A percentile compares a stretch with the other conserved stretches of the same genome.
These are phyloP conservation scores for Tetrastigma voinierianum DNA, from an alignment of 164 flowering plant genomes.

Conservation along the genomic window DNA sequence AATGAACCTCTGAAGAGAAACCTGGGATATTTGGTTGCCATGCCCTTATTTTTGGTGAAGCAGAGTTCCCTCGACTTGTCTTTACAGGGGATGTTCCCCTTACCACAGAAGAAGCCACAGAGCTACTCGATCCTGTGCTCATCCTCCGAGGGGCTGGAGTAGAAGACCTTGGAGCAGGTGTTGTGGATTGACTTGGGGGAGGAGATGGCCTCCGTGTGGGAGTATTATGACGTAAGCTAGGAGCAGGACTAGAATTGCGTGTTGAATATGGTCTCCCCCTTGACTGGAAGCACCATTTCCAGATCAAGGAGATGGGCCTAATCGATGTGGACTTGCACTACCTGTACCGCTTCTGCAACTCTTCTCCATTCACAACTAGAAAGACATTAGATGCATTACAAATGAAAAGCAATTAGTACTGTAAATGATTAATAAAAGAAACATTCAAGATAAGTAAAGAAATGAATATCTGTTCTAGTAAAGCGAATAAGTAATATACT, in stretches of 20 bases:
- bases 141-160: conserved; percentile 71
- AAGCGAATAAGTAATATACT: conserved; percentile 33
- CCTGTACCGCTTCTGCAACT: conserved; percentile 68
- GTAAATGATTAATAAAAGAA: neutral
- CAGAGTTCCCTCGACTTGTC: conserved; percentile 72
- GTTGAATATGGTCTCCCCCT: conserved; percentile 77
- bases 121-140: conserved; percentile 63
- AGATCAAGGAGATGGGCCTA: conserved; percentile 84
- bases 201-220: conserved; percentile 75
- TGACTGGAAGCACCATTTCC: conserved; percentile 42
- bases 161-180: conserved; percentile 62
- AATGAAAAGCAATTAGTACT: neutral
- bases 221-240: conserved; percentile 39
- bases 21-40: conserved; percentile 94
- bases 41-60: conserved; percentile 80
- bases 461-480: neutral
- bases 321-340: conserved; percentile 89
- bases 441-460: neutral
- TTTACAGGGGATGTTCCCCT: conserved; percentile 77
- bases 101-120: conserved; percentile 39
- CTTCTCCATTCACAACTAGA: conserved; percentile 64
- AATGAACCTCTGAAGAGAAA: conserved; percentile 81
- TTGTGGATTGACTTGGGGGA: conserved; percentile 62
- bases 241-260: conserved; percentile 63
- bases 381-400: neutral